Evolutionary conservation across 2,329 filamentous ascomycete species (phyloP).

Genomic region (Myriosclerotinia curreyana): DNA sequence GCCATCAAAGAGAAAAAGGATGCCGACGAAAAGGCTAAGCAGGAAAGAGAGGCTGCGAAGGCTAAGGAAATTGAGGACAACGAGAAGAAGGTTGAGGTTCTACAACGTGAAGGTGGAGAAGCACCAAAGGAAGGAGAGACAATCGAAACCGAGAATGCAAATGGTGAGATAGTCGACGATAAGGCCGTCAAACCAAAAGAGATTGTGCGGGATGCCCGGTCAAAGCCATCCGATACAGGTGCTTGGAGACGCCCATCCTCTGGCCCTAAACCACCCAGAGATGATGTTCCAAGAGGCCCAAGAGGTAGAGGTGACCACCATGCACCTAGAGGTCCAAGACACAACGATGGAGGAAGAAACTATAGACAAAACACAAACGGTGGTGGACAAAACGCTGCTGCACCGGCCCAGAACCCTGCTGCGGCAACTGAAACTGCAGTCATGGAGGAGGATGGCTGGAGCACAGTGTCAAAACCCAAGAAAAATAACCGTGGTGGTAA

Average conservation of each 20-base stretch:
- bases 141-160: constrained; percentile 39
- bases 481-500: constrained; percentile 41
- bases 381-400: constrained; percentile 46
- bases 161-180: constrained; percentile 47
- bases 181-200: constrained; percentile 49
- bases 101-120: constrained; percentile 36
- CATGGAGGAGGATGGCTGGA: constrained; percentile 62
- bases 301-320: constrained; percentile 44
- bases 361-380: constrained; percentile 40
- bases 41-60: constrained; percentile 60
- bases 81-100: constrained; percentile 39
- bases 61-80: constrained; percentile 41
- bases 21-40: constrained; percentile 52
- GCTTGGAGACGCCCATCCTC: constrained; percentile 58
- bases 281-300: constrained; percentile 42
- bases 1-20: constrained; percentile 76
- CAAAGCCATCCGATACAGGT: constrained; percentile 55
- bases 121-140: constrained; percentile 38
- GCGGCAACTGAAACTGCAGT: constrained; percentile 41
- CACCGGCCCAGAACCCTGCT: constrained; percentile 41
- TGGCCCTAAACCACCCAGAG: constrained; percentile 43
- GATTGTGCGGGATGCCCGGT: constrained; percentile 47
- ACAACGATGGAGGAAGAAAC: constrained; percentile 33
- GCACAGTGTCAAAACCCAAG: constrained; percentile 49
- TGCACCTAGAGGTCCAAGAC: constrained; percentile 33